These are phyloP conservation scores for Paramecium sonneborni DNA, from an alignment of 73 alveolate genomes.

Conservation along the genomic window DNA sequence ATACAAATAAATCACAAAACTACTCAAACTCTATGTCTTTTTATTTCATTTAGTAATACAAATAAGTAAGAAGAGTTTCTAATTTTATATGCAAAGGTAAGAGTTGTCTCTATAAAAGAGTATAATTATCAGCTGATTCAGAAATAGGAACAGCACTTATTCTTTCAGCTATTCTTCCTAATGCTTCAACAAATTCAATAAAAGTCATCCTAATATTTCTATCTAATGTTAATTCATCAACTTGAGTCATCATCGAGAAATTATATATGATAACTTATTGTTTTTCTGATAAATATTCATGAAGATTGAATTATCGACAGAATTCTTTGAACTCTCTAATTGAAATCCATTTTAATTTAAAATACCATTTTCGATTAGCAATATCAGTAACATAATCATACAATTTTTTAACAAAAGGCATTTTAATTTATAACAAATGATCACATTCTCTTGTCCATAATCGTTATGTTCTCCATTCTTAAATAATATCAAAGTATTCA, in stretches of 20 bases:
- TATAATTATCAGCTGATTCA: conserved; percentile 33
- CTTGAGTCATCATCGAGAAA: conserved; percentile 85
- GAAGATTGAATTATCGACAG: conserved; percentile 70
- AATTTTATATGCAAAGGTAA: conserved; percentile 61
- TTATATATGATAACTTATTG: conserved; percentile 79
- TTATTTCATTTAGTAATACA: neutral
- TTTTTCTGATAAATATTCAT: conserved; percentile 78
- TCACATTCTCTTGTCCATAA: conserved; percentile 76
- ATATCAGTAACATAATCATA: conserved; percentile 65
- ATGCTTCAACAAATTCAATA: conserved; percentile 82
- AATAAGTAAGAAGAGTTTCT: conserved; percentile 51
- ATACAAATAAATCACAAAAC: neutral
- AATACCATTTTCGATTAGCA: conserved; percentile 50
- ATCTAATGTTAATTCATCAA: conserved; percentile 78
- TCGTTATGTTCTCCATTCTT: conserved; percentile 72
- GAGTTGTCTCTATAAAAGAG: neutral
- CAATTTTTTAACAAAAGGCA: conserved; percentile 63
- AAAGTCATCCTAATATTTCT: conserved; percentile 80
- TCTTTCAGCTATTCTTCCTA: conserved; percentile 82
- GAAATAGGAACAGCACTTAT: conserved; percentile 55
- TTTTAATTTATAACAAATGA: conserved; percentile 60
- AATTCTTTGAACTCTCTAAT: conserved; percentile 80
- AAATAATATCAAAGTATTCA: conserved; percentile 38
- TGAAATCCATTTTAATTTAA: conserved; percentile 69
- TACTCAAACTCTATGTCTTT: conserved; percentile 1